phyloP scores from a whole-genome alignment of 2,329 filamentous ascomycete genomes.

The Aulographum hederae region DNA sequence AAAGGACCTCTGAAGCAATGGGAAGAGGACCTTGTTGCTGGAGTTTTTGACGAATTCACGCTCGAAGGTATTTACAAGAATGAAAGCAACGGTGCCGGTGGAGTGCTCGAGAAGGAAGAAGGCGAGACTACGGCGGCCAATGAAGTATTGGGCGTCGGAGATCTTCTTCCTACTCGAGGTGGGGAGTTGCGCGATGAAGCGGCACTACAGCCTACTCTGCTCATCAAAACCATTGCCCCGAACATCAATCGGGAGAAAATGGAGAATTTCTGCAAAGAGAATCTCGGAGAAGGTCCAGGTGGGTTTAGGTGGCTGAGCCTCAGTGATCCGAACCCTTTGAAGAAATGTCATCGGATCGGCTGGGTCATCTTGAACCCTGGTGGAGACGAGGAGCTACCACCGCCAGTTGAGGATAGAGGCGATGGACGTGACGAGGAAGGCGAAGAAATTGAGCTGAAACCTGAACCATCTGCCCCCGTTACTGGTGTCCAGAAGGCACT shows the following conservation, averaged over 20 bases:
- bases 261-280: conserved; percentile 85
- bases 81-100: conserved; percentile 74
- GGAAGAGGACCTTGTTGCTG: conserved; percentile 70
- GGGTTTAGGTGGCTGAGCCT: conserved; percentile 93
- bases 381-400: conserved; percentile 41
- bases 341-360: conserved; percentile 92
- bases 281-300: conserved; percentile 76
- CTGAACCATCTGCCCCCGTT: conserved; percentile 14
- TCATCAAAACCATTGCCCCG: conserved; percentile 96
- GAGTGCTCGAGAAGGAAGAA: conserved; percentile 82
- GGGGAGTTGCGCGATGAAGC: conserved; percentile 82
- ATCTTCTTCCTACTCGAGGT: conserved; percentile 66
- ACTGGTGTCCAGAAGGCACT: conserved; percentile 67
- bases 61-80: conserved; percentile 87
- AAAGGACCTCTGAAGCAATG: conserved; percentile 66
- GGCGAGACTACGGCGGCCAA: conserved; percentile 82
- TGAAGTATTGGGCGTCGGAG: conserved; percentile 82
- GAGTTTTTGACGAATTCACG: conserved; percentile 85
- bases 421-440: conserved; percentile 53
- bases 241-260: conserved; percentile 88
- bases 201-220: conserved; percentile 71
- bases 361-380: conserved; percentile 92
- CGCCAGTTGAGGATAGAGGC: conserved; percentile 34
- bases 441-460: conserved; percentile 19
- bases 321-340: conserved; percentile 90